Conservation (phyloP, 2,329 filamentous ascomycete genomes). For the Thyridium curvatum region DNA sequence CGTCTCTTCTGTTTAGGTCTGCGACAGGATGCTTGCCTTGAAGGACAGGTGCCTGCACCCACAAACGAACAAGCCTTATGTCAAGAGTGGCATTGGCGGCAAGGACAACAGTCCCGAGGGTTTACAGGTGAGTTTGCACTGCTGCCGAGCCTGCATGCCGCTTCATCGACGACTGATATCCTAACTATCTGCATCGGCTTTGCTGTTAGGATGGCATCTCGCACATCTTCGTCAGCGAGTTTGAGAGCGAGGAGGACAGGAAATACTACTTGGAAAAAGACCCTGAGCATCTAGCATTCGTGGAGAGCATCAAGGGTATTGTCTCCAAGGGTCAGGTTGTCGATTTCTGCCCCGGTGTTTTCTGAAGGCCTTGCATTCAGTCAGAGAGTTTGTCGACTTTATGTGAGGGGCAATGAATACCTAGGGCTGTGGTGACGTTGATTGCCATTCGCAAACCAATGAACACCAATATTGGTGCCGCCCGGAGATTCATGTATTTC, state of each 20-base stretch:
- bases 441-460: no score
- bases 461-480: no score
- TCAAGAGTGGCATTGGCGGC: conserved; percentile 52
- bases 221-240: conserved; percentile 65
- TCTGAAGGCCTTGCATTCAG: conserved; percentile 4
- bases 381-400: no score
- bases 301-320: conserved; percentile 38
- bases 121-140: conserved; percentile 37
- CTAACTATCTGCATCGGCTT: not conserved
- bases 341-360: conserved; percentile 50
- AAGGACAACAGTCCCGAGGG: conserved; percentile 57
- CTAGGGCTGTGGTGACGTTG: no score
- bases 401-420: no score
- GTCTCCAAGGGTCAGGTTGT: conserved; percentile 50
- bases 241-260: conserved; percentile 55
- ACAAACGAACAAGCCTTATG: conserved; percentile 50
- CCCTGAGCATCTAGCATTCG: conserved; percentile 55
- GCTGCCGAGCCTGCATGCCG: no score
- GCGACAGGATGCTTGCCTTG: conserved; percentile 36
- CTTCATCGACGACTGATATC: not conserved
- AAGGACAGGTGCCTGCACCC: conserved; percentile 57
- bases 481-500: no score
- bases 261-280: conserved; percentile 64
- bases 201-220: conserved; percentile 50
- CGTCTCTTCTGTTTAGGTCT: conserved; percentile 16